Conservation (phyloP, 2,329 filamentous ascomycete species). For the Venturiaceae sp. region DNA sequence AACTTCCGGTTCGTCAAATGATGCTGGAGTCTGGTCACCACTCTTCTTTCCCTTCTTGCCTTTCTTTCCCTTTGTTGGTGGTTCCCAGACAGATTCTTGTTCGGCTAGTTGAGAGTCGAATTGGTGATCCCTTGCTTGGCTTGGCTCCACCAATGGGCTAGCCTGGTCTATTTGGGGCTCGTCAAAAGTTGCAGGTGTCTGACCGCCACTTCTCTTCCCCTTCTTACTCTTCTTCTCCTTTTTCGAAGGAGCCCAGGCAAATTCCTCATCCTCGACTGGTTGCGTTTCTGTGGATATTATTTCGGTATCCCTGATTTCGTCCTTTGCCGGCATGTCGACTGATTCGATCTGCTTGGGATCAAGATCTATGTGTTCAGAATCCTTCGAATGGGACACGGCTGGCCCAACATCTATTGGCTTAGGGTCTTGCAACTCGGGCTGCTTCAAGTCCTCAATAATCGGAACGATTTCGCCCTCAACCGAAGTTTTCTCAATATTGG, state of each 20-base stretch:
- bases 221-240: background rate
- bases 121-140: background rate
- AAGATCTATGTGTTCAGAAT: background rate
- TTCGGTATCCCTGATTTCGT: background rate
- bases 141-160: background rate
- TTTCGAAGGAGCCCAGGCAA: background rate
- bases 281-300: background rate
- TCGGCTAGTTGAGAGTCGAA: background rate
- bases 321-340: background rate
- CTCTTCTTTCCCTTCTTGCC: slow-evolving; percentile 13
- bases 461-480: background rate
- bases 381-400: background rate
- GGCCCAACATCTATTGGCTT: background rate
- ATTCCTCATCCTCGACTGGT: background rate
- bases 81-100: background rate
- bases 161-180: background rate
- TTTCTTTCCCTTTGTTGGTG: slow-evolving; percentile 21
- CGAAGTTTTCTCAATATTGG: too few species aligned
- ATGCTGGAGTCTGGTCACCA: background rate
- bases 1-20: background rate
- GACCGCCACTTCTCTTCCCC: background rate
- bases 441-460: too few species aligned
- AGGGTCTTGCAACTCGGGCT: too few species aligned
- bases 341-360: background rate
- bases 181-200: background rate